Conservation (phyloP, 1,284 basidiomycete species). For the Volvariella volvacea region DNA sequence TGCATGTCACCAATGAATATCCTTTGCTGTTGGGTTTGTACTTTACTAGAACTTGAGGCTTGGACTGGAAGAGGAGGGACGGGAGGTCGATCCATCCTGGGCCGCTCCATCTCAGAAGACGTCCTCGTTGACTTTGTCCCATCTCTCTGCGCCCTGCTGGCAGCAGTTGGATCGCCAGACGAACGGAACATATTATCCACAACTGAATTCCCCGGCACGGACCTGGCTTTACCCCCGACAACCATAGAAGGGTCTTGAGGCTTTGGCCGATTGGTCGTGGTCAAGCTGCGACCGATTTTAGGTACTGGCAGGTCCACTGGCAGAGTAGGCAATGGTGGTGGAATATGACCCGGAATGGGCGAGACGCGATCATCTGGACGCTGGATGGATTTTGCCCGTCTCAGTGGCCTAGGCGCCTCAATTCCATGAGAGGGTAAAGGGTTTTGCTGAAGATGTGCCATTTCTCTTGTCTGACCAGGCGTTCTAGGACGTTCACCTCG, state of each 20-base stretch:
- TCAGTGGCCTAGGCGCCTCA: neutral
- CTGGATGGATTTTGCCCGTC: neutral
- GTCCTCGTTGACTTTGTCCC: conserved; percentile 18
- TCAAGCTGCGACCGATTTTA: neutral
- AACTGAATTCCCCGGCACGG: neutral
- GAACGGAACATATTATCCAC: neutral
- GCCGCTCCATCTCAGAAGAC: conserved; percentile 18
- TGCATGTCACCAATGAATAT: conserved; percentile 72
- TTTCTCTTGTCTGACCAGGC: neutral
- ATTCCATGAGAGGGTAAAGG: too few species aligned
- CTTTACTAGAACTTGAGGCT: neutral
- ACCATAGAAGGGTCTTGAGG: neutral
- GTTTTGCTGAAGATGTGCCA: too few species aligned
- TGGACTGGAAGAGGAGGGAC: neutral
- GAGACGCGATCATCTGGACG: neutral
- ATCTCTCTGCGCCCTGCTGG: neutral
- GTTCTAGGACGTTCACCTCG: neutral
- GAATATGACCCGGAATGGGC: conserved; percentile 1
- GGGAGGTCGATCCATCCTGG: neutral
- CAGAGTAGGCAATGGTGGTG: conserved; percentile 12
- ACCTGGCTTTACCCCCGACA: neutral
- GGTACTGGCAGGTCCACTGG: conserved; percentile 17
- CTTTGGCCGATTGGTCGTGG: neutral
- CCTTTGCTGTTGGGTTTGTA: conserved; percentile 46
- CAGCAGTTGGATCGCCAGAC: conserved; percentile 9